A percentile compares a stretch with the other conserved stretches of the same genome.
Conservation (phyloP, 371 early-diverging fungal species). For the Entomophthora muscae region DNA sequence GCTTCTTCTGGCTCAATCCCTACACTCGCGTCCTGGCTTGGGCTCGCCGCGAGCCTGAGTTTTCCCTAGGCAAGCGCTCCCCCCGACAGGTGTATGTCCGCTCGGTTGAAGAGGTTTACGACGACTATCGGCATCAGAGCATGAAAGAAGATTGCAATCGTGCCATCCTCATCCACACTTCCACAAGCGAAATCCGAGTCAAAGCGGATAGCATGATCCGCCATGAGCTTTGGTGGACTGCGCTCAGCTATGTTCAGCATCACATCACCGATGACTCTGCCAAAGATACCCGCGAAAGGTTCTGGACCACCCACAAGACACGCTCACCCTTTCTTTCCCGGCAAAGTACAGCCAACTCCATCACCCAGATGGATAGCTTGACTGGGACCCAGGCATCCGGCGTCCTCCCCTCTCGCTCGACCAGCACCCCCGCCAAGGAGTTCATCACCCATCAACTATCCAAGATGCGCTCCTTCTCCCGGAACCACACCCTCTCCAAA, state of each 20-base stretch:
- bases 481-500: not conserved
- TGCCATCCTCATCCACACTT: not conserved
- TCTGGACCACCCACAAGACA: not conserved
- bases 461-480: not conserved
- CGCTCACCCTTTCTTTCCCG: not conserved
- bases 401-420: not conserved
- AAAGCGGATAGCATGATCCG: not conserved
- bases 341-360: not conserved
- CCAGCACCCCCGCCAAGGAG: not conserved
- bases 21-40: slow-evolving; percentile 4
- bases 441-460: not conserved
- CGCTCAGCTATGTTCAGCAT: not conserved
- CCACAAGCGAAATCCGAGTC: not conserved
- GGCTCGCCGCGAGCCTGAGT: not conserved
- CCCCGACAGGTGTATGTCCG: slow-evolving; percentile 4
- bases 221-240: slow-evolving; percentile 5
- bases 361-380: not conserved
- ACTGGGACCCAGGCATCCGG: no score
- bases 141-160: not conserved
- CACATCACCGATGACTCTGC: slow-evolving; percentile 1
- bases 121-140: not conserved
- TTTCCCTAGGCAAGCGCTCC: no score
- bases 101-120: not conserved
- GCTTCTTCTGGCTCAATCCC: slow-evolving; percentile 7
- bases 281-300: not conserved